Percentiles rank a stretch among this genome's conserved stretches.
Evolutionary conservation across 2,329 filamentous ascomycete species (phyloP).

Genomic region (Aureobasidium musti): DNA sequence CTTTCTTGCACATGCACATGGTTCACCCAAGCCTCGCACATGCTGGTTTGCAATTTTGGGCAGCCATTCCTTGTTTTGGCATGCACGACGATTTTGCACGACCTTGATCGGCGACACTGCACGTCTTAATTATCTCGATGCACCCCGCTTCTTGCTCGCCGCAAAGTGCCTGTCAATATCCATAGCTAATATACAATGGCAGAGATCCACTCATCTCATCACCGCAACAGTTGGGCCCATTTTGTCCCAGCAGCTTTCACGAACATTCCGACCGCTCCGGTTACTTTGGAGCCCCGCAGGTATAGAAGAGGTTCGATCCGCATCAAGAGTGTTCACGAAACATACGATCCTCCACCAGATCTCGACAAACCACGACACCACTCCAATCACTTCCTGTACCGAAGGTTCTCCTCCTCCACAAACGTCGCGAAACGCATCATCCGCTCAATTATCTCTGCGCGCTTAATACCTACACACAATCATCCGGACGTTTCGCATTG

Average conservation of each 20-base stretch:
- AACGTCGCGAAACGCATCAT: constrained; percentile 55
- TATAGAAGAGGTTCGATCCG: constrained; percentile 21
- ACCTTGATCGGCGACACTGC: constrained; percentile 6
- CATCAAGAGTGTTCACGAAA: constrained; percentile 27
- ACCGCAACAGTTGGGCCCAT: constrained; percentile 14
- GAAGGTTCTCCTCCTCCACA: constrained; percentile 54
- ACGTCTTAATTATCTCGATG: constrained; percentile 1
- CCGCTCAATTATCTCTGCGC: constrained; percentile 42
- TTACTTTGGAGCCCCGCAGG: constrained; percentile 27
- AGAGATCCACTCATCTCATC: constrained; percentile 1
- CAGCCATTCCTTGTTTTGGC: constrained; percentile 25
- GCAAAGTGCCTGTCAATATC: constrained; percentile 5
- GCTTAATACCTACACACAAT: constrained; percentile 21
- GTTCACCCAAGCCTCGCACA: neutral
- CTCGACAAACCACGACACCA: neutral
- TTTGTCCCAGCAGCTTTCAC: constrained; percentile 5
- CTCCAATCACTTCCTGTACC: neutral
- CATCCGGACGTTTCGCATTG: constrained; percentile 38
- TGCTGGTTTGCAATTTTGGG: constrained; percentile 2
- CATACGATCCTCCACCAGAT: neutral
- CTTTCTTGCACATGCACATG: constrained; percentile 16
- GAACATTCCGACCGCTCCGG: neutral
- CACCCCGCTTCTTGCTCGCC: neutral
- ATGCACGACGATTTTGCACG: constrained; percentile 12
- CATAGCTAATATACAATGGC: constrained; percentile 20